Base-by-base conservation (phyloP, 2,329 filamentous ascomycete genomes). In the Ceratocystis huliohia region DNA sequence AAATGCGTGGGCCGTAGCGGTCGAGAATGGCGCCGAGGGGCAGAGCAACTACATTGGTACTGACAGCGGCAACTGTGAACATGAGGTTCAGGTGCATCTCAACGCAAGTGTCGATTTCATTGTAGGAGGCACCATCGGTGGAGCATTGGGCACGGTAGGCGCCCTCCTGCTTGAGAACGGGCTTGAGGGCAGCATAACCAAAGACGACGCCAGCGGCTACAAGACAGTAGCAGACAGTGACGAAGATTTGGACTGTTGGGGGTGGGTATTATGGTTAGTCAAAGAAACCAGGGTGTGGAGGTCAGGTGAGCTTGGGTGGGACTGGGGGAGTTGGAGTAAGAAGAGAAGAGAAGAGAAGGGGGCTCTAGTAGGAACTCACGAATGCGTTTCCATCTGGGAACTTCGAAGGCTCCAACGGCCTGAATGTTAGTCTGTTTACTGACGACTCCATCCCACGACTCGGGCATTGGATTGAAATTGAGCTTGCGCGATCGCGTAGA, bases 41-140 rank as follows among this genome's bases (percentile, higher is more conserved):
- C 5, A 96, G 80, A 13, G 92, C 91, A 50, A 86, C 89, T 13
- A 96, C 88, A 72, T 96, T 96, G 48, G 91, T 95, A 5, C 84
- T 88, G 8, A 96, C 91, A 15, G 91, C 91, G 13, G 91, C 91
- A 50, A 91, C 82, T 5, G 91, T 95, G 79, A 96, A 96, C 89
- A 96, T 96, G 70, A 96, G 78, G 74, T 96, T 96, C 66, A 96
- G 81, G 68, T 80, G 81, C 65, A 85, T 83, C 72, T 84, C 83
- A 67, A 79, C 76, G 73, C 75, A 82, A n/a, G 74, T 77, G 33
- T 79, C 72, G 17, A 71, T 71, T n/a, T 72, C 69, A 1, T 71
- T 67, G 4, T 66, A 64, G 5, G 66, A 64, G 5, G 71, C 69
- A 15, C 56, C 59, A 17, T 56, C 48, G 46, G 72, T 73, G 53